phyloP scores from a whole-genome alignment of 768 basidiomycete species.

The Hygrophorus pudorinus region DNA sequence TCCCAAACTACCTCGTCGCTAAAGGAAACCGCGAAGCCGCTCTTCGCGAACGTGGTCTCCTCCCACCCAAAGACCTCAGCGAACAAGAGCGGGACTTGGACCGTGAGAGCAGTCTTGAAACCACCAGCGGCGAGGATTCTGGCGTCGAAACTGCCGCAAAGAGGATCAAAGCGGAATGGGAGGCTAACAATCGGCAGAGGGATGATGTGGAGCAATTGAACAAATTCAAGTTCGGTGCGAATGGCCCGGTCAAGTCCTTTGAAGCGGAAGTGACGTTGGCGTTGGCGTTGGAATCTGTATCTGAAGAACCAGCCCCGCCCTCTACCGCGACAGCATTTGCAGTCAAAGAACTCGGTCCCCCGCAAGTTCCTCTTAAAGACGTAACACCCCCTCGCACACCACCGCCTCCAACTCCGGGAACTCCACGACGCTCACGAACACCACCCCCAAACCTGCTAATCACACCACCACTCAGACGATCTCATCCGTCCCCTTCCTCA shows the following conservation, averaged over 20 bases:
- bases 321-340: background rate
- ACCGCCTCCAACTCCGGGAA: background rate
- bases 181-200: conserved; percentile 25
- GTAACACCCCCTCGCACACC: background rate
- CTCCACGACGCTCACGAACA: background rate
- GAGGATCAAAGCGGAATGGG: conserved; percentile 45
- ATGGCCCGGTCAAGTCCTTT: conserved; percentile 13
- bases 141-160: conserved; percentile 34
- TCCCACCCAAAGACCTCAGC: conserved; percentile 40
- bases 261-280: background rate
- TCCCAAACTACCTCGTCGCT: conserved; percentile 16
- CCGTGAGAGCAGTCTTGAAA: conserved; percentile 26
- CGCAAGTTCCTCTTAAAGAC: conserved; percentile 4
- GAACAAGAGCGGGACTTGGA: conserved; percentile 29
- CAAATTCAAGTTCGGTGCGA: conserved; percentile 25
- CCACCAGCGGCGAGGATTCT: conserved; percentile 7
- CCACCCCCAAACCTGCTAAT: too few species aligned
- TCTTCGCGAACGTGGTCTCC: conserved; percentile 48
- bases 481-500: too few species aligned
- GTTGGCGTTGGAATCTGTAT: too few species aligned
- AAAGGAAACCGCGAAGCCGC: conserved; percentile 42
- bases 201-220: conserved; percentile 15
- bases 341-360: too few species aligned
- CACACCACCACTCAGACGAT: too few species aligned
- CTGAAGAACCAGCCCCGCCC: too few species aligned